Base-by-base conservation (phyloP, 495 filamentous ascomycete genomes). In the Halenospora varia region DNA sequence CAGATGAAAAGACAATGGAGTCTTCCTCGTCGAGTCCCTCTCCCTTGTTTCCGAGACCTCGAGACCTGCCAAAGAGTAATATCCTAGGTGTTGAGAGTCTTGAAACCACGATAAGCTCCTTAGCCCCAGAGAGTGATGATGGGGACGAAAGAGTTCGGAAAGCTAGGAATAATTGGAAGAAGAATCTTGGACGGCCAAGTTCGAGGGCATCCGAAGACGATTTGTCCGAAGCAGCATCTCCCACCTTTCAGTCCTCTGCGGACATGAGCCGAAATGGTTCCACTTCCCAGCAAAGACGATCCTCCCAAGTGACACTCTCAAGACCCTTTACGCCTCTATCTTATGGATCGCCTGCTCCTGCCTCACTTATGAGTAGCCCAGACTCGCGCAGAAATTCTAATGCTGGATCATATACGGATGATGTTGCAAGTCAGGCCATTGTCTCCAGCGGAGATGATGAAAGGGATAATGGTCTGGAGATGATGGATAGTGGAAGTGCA, bases 21-120 rank as follows among this genome's bases (percentile, higher is more conserved):
- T 56, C 70, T 9, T 24, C 63, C 71, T 60, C 61, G 73, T 52
- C 62, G 62, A 44, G 45, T 66, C 55, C 52, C 62, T 49, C 47
- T 23, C 19, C 47, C 23, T 25, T 23, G 3, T 24, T 49, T 24
- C 69, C 71, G 4, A 59, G 68, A 46, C 62, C 65, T 18, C 24
- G 47, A 62, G 44, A 62, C 22, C 8, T 61, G 23, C 23, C 50
- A 2, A 68, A 65, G 51, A 26, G 77, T 54, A 82, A 74, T 61
- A 77, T 73, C 52, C 87, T 80, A 62, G 86, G 86, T 3, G 82
- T 89, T 8, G 77, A 84, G 62, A 88, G 84, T 58, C 69, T 88
- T 13, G 77, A 79, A 48, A 83, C 82, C 22, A 80, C 79, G 10
- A 71, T 82, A 24, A 56, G 59, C 60, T 63, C 62, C 47, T 51